Evolutionary conservation across 2,329 filamentous ascomycete species (phyloP), one percentile per base, ranked within the genome.

Genomic region (Fusarium piperis): DNA sequence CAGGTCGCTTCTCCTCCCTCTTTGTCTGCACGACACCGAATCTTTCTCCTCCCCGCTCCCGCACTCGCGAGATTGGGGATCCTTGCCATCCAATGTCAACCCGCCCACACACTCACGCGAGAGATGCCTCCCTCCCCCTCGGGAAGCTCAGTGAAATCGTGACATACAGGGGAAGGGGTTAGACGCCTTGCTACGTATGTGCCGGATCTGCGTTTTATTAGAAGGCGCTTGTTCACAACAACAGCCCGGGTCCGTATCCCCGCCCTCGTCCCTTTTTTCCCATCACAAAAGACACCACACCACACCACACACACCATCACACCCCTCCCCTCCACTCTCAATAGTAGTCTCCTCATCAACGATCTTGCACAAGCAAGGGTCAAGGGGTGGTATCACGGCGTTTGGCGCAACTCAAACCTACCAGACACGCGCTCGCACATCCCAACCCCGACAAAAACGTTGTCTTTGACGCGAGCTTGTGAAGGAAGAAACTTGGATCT

Each of bases 311-410:
- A 44, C 39, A 23, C 39, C 30, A 12, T 16, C 23, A 16, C 15
- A n/a, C 44, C 23, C 44, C 41, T 28, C 5, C 44, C 15, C 44
- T 48, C 41, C 39, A 38, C 18, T 46, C 23, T 20, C 39, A 44
- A 23, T 28, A 23, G 15, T 12, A 41, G 64, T 53, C 53, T 59
- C 33, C 35, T 39, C 55, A 64, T 57, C 44, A 35, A 36, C 30
- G 59, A 68, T 51, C 53, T 58, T 46, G 44, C 33, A 55, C 66
- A 63, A 41, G 35, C 16, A 44, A 48, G 66, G 66, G 53, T 68
- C 64, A 59, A 68, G 59, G 44, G 44, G 44, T 48, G 44, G 62
- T 59, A 60, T 39, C 55, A 44, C 41, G 28, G 10, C 18, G 44
- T 60, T 52, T 60, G 33, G 56, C 62, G 33, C 41, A 57, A 57